A percentile compares a stretch with the other conserved stretches of the same genome.
Evolutionary conservation across 1,284 basidiomycete species (phyloP).

Genomic region (Pholiota adiposa): DNA sequence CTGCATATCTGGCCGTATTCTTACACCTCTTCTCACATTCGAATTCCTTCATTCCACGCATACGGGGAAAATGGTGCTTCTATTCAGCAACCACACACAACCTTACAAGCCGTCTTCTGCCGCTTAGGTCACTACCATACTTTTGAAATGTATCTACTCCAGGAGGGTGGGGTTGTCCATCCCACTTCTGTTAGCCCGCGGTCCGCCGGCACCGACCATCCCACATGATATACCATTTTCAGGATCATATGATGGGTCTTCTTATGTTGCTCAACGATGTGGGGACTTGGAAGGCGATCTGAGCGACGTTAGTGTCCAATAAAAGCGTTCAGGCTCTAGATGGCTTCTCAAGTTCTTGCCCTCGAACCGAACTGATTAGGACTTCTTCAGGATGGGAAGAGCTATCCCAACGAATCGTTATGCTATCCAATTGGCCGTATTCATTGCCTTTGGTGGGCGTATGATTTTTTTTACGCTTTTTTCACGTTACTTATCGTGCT

Average conservation of each 20-base stretch:
- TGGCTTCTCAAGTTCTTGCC: slow-evolving; percentile 11
- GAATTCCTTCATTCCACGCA: not conserved
- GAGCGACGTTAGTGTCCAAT: not conserved
- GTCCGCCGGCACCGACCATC: not conserved
- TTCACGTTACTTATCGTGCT: not conserved
- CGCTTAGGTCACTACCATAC: not conserved
- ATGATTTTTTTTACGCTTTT: not conserved
- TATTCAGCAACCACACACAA: not conserved
- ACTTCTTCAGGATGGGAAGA: slow-evolving; percentile 19
- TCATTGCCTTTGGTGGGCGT: slow-evolving; percentile 54
- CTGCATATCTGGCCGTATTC: not conserved
- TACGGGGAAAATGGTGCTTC: not conserved
- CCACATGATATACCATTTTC: slow-evolving; percentile 1
- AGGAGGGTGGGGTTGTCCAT: not conserved
- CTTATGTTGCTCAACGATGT: not conserved
- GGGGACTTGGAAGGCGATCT: slow-evolving; percentile 1
- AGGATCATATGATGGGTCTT: slow-evolving; percentile 6
- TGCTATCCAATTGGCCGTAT: slow-evolving; percentile 63
- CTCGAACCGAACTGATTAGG: slow-evolving; percentile 5
- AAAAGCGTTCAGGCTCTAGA: not conserved
- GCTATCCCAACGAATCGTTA: slow-evolving; percentile 59
- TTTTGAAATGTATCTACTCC: not conserved
- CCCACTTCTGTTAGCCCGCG: not conserved
- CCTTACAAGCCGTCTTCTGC: not conserved
- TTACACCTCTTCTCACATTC: slow-evolving; percentile 1